A percentile compares a stretch with the other conserved stretches of the same genome.
Conservation (phyloP, 73 alveolate genomes). For the Paramecium tetraurelia region DNA sequence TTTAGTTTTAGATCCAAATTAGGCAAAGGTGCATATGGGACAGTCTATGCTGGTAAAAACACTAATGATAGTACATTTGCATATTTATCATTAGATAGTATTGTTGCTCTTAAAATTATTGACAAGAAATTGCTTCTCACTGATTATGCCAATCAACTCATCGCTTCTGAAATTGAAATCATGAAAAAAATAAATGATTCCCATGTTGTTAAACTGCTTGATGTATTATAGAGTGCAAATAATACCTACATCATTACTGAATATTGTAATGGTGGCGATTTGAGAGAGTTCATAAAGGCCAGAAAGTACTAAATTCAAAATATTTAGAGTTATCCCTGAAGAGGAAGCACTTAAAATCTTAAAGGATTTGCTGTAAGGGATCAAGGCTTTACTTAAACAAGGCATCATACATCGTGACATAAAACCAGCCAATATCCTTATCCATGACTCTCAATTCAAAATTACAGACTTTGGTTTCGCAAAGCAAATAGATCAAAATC, state of each 20-base stretch:
- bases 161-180: conserved; percentile 41
- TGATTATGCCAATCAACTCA: conserved; percentile 15
- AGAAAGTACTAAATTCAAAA: background rate
- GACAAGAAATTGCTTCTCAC: conserved; percentile 14
- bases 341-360: conserved; percentile 9
- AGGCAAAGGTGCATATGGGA: conserved; percentile 64
- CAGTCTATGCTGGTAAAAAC: conserved; percentile 55
- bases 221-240: conserved; percentile 23
- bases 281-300: conserved; percentile 2
- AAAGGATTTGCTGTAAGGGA: background rate
- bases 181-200: conserved; percentile 1
- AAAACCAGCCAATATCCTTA: conserved; percentile 52
- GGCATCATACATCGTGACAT: conserved; percentile 58
- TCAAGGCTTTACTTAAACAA: background rate
- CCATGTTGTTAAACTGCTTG: background rate
- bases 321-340: conserved; percentile 16
- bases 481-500: background rate
- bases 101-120: background rate
- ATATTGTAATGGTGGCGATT: conserved; percentile 58
- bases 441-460: conserved; percentile 33
- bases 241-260: conserved; percentile 54
- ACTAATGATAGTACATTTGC: background rate
- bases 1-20: conserved; percentile 33
- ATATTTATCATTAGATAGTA: background rate
- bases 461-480: conserved; percentile 60